Evolutionary conservation across 495 filamentous ascomycete species (phyloP).

Genomic region (Achaetomiella virescens): DNA sequence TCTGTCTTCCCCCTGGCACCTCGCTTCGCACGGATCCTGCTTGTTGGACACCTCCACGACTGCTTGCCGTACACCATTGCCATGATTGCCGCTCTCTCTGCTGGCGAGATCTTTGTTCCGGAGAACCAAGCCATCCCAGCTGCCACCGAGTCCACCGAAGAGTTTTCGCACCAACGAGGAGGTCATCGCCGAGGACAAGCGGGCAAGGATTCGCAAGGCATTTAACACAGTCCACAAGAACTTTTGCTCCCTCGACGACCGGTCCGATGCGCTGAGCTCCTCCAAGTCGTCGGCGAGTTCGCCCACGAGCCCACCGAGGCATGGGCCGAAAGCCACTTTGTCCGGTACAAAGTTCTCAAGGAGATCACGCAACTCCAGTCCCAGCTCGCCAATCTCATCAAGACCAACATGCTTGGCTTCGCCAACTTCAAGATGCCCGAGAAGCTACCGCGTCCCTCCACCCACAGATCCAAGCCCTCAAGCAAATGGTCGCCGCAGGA

Average conservation of each 20-base stretch:
- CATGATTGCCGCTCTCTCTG: conserved; percentile 81
- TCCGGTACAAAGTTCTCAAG: conserved; percentile 75
- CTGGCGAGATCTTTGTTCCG: conserved; percentile 80
- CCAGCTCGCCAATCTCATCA: conserved; percentile 77
- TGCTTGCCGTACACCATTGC: conserved; percentile 84
- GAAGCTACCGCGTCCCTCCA: conserved; percentile 61
- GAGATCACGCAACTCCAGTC: conserved; percentile 76
- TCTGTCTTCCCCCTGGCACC: conserved; percentile 85
- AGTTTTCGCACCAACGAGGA: conserved; percentile 60
- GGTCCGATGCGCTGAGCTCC: conserved; percentile 79
- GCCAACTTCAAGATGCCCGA: conserved; percentile 51
- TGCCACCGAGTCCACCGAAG: conserved; percentile 34
- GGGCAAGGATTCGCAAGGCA: conserved; percentile 56
- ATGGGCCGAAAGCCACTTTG: conserved; percentile 78
- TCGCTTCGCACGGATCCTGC: conserved; percentile 82
- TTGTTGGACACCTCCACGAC: conserved; percentile 76
- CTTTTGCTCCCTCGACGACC: conserved; percentile 74
- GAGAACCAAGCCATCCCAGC: conserved; percentile 67
- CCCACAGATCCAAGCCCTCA: conserved; percentile 71
- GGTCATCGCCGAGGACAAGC: conserved; percentile 59
- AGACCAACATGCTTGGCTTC: conserved; percentile 64
- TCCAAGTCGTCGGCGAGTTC: conserved; percentile 82
- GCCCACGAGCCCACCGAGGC: conserved; percentile 57
- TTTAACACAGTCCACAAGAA: conserved; percentile 72
- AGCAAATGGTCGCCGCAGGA: conserved; percentile 84